phyloP scores from a whole-genome alignment of 1,284 basidiomycete genomes.

The Trametes hirsuta region DNA sequence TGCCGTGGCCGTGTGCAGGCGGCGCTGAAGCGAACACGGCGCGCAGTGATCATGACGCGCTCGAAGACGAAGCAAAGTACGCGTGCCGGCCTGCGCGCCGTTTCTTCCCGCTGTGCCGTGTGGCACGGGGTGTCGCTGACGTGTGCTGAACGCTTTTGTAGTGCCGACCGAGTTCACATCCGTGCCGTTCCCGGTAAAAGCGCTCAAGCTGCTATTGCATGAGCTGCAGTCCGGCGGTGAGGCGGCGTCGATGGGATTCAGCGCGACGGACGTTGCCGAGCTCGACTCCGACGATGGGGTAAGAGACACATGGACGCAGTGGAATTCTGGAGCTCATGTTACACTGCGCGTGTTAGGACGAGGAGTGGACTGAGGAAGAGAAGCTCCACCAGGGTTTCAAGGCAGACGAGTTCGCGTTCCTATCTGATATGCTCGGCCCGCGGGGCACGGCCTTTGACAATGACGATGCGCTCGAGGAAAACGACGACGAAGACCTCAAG shows the following conservation, averaged over 20 bases:
- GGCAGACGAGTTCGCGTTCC: slow-evolving; percentile 65
- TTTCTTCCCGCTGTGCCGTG: neutral
- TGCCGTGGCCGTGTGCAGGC: slow-evolving; percentile 16
- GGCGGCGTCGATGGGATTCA: slow-evolving; percentile 60
- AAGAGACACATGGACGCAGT: slow-evolving; percentile 36
- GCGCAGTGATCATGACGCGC: slow-evolving; percentile 91
- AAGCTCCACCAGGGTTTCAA: slow-evolving; percentile 54
- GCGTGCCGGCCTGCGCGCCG: slow-evolving; percentile 31
- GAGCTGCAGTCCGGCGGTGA: slow-evolving; percentile 81
- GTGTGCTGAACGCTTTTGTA: slow-evolving; percentile 35
- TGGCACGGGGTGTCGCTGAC: neutral
- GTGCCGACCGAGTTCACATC: slow-evolving; percentile 86
- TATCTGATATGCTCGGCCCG: slow-evolving; percentile 70
- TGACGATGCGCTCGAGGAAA: slow-evolving; percentile 68
- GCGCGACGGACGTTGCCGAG: slow-evolving; percentile 45
- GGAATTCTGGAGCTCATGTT: neutral
- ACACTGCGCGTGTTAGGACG: slow-evolving; percentile 54
- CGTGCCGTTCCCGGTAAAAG: slow-evolving; percentile 89
- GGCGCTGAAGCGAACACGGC: slow-evolving; percentile 15
- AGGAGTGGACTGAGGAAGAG: slow-evolving; percentile 88
- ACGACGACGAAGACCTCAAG: slow-evolving; percentile 86
- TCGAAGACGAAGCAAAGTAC: slow-evolving; percentile 86
- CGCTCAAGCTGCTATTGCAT: slow-evolving; percentile 85
- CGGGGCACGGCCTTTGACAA: slow-evolving; percentile 65
- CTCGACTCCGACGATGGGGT: slow-evolving; percentile 80